Evolutionary conservation across 306 rosid species (phyloP), one percentile per base, ranked within the genome.

Genomic region (Arachis hypogaea): DNA sequence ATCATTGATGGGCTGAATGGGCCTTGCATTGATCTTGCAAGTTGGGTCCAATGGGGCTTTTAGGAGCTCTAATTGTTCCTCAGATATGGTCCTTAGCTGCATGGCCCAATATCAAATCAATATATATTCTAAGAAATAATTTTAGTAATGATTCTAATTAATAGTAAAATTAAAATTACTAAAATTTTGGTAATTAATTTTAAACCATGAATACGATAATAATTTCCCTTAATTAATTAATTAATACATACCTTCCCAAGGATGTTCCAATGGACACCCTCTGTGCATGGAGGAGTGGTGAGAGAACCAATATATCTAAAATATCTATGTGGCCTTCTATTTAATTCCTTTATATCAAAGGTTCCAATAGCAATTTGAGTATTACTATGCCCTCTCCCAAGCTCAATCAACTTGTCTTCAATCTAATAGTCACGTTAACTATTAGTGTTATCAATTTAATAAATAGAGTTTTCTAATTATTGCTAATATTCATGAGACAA

Each of bases 211-310:
- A 46, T 45, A 45, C 0, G 4, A 33, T 2, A 6, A 45, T 1
- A n/a, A n/a, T 52, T 52, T 52, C 7, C 16, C 28, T 52, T 1
- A 52, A 18, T 52, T 52, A 0, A 12, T n/a, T 5, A 52, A 14
- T 28, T 4, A 33, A 30, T 29, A 29, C 4, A 61, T 69, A 87
- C 96, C 92, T 85, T 89, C 73, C 90, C 93, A 33, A 91, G 82
- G 7, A 93, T 61, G 80, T 6, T 85, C 98, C 97, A 93, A 11
- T n/a, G 14, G 74, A 91, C 88, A 30, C 83, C 77, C 79, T 93
- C 94, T 9, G 73, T 77, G 84, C 98, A 93, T 0, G 98, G 98
- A 52, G 98, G 98, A 62, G 93, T 77, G n/a, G 96, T 88, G 70
- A 89, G 84, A 63, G 98, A 93, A 16, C 98, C 98, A 44, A 47